phyloP scores from a whole-genome alignment of 148 eudicot species.

The Fagopyrum tataricum region DNA sequence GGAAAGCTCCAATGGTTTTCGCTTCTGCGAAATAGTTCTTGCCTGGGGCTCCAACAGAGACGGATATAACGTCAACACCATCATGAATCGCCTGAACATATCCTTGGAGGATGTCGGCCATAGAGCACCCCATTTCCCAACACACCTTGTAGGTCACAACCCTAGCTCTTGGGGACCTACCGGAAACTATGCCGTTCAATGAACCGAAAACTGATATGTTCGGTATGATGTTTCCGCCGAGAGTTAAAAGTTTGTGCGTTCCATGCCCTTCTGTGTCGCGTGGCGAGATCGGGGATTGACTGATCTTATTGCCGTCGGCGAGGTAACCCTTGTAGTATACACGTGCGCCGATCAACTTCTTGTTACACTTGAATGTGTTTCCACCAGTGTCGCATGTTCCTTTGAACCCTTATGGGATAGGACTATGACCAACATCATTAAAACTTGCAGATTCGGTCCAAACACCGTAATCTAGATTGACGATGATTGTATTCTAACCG shows the following conservation, averaged over 20 bases:
- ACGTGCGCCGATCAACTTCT: constrained; percentile 62
- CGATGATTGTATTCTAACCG: constrained; percentile 65
- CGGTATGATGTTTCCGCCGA: constrained; percentile 50
- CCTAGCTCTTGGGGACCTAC: constrained; percentile 70
- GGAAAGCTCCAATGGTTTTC: constrained; percentile 48
- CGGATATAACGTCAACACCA: constrained; percentile 56
- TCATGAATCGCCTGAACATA: constrained; percentile 59
- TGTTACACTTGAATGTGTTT: constrained; percentile 40
- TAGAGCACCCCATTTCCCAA: constrained; percentile 26
- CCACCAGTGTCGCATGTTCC: constrained; percentile 22
- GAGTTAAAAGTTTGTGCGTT: constrained; percentile 61
- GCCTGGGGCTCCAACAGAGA: constrained; percentile 31
- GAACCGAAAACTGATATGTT: constrained; percentile 33
- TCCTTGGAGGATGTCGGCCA: constrained; percentile 55
- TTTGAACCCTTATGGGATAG: constrained; percentile 62
- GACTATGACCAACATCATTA: constrained; percentile 36
- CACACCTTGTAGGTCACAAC: constrained; percentile 77
- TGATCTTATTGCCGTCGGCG: neutral
- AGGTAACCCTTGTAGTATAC: constrained; percentile 37
- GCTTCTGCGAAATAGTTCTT: constrained; percentile 20
- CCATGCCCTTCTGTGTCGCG: constrained; percentile 72
- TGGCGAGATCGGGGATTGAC: constrained; percentile 19
- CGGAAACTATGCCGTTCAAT: constrained; percentile 50
- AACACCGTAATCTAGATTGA: constrained; percentile 61
- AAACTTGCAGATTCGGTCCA: constrained; percentile 81